A percentile compares a stretch with the other conserved stretches of the same genome.
phyloP scores from a whole-genome alignment of 768 basidiomycete species.

The Terana coerulea region DNA sequence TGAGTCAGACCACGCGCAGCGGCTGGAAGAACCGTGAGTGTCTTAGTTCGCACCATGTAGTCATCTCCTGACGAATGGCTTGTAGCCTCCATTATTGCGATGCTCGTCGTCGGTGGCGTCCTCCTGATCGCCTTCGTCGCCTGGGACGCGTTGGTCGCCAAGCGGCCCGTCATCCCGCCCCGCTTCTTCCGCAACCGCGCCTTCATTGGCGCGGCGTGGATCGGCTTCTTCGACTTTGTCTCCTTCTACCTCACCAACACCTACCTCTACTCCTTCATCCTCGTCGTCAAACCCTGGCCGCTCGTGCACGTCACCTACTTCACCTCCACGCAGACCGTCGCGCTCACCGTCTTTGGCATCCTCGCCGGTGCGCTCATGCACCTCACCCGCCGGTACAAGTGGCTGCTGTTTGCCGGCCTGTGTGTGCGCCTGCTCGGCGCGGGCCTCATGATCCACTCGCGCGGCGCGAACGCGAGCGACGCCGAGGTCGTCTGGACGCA shows the following conservation, averaged over 20 bases:
- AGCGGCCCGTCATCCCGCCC: constrained; percentile 31
- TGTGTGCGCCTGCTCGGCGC: constrained; percentile 26
- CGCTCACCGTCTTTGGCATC: constrained; percentile 46
- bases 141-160: constrained; percentile 32
- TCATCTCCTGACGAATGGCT: constrained; percentile 9
- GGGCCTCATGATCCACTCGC: constrained; percentile 27
- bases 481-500: constrained; percentile 43
- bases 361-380: constrained; percentile 42
- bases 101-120: constrained; percentile 28
- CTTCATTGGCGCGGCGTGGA: constrained; percentile 26
- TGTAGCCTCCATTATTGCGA: constrained; percentile 29
- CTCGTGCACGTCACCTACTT: constrained; percentile 34
- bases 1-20: constrained; percentile 21
- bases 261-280: constrained; percentile 69
- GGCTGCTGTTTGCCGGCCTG: constrained; percentile 36
- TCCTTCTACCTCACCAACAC: constrained; percentile 68
- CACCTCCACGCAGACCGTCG: constrained; percentile 37
- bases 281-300: constrained; percentile 29
- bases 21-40: constrained; percentile 27
- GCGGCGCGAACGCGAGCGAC: constrained; percentile 19
- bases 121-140: constrained; percentile 24
- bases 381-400: constrained; percentile 42
- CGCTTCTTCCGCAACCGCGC: constrained; percentile 32
- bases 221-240: constrained; percentile 30
- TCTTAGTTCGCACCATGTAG: constrained; percentile 17